Percentiles rank a stretch among this genome's conserved stretches.
Evolutionary conservation across 2,329 filamentous ascomycete species (phyloP).

Genomic region (Tolypocladium tropicale): DNA sequence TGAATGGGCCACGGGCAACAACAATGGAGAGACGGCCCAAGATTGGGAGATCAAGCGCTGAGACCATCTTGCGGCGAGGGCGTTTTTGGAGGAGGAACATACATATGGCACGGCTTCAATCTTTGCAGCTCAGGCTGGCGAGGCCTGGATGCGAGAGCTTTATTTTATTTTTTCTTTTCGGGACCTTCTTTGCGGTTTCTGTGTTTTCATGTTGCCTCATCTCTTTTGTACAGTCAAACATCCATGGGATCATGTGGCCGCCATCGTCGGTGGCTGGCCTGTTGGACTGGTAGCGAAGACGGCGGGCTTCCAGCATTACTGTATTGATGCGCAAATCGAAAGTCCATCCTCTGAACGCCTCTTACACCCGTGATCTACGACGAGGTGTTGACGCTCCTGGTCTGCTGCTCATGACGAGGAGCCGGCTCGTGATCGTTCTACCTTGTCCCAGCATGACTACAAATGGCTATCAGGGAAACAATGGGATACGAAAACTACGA

Average conservation of each 20-base stretch:
- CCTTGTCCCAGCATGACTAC: no score
- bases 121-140: neutral
- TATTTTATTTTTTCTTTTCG: no score
- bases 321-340: constrained; percentile 28
- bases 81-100: constrained; percentile 1
- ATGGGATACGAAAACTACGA: no score
- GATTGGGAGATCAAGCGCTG: constrained; percentile 8
- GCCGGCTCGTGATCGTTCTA: no score
- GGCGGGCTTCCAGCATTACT: neutral
- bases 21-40: neutral
- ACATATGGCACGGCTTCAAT: neutral
- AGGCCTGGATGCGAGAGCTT: neutral
- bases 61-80: constrained; percentile 6
- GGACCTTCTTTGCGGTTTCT: neutral
- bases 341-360: constrained; percentile 30
- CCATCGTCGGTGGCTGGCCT: neutral
- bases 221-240: neutral
- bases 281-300: neutral
- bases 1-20: neutral
- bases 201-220: neutral
- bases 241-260: neutral
- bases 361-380: no score
- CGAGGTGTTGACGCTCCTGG: no score
- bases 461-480: no score
- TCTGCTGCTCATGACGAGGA: constrained; percentile 30